phyloP scores from a whole-genome alignment of 148 eudicot genomes.

The Spergularia bocconei region DNA sequence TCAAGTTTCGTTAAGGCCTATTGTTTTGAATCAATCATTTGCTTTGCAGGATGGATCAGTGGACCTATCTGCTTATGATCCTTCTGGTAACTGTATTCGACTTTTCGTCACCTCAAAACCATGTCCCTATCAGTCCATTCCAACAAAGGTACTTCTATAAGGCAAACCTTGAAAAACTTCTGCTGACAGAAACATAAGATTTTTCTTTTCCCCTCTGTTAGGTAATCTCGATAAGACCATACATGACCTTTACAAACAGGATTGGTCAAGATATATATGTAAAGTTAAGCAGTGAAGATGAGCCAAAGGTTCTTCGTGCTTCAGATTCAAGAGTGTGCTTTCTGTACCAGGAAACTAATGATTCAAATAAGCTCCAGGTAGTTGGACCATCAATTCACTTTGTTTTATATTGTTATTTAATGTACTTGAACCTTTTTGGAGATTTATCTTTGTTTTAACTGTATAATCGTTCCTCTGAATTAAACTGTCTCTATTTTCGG shows the following conservation, averaged over 20 bases:
- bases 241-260: conserved; percentile 91
- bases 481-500: background rate
- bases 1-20: background rate
- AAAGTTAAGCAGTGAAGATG: conserved; percentile 76
- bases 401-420: background rate
- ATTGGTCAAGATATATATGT: conserved; percentile 64
- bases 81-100: conserved; percentile 71
- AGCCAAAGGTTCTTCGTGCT: conserved; percentile 64
- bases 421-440: background rate
- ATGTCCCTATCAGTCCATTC: conserved; percentile 80
- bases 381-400: conserved; percentile 2
- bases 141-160: conserved; percentile 69
- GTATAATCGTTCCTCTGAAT: background rate
- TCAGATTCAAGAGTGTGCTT: conserved; percentile 82
- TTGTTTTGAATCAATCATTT: background rate
- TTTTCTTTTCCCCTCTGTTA: conserved; percentile 25
- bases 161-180: conserved; percentile 8
- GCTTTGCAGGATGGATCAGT: conserved; percentile 75
- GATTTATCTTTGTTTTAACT: background rate
- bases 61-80: conserved; percentile 71
- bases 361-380: conserved; percentile 71
- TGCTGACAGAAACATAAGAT: conserved; percentile 1
- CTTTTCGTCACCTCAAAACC: conserved; percentile 87
- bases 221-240: conserved; percentile 85
- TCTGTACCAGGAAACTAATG: conserved; percentile 56